Evolutionary conservation across 192 early-diverging fungal genomes (phyloP).

Genomic region (Coemansia sp.): DNA sequence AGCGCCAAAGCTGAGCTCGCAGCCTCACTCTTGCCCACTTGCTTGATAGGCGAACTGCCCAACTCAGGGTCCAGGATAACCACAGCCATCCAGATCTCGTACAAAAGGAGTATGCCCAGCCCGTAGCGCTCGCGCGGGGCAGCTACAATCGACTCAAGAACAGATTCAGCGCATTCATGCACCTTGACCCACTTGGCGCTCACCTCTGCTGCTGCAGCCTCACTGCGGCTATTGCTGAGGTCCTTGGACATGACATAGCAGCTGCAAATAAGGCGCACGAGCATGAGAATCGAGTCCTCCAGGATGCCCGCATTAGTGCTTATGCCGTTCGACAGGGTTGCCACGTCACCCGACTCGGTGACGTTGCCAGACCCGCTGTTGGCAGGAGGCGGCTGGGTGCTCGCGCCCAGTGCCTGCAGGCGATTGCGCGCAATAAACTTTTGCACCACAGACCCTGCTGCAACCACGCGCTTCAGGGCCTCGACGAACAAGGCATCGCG

Average conservation of each 20-base stretch:
- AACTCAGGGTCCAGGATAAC: slow-evolving; percentile 33
- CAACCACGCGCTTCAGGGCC: slow-evolving; percentile 27
- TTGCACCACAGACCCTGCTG: slow-evolving; percentile 9
- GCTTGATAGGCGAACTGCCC: slow-evolving; percentile 1
- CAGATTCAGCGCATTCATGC: slow-evolving; percentile 23
- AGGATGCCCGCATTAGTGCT: slow-evolving; percentile 43
- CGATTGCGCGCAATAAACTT: slow-evolving; percentile 34
- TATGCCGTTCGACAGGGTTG: slow-evolving; percentile 24
- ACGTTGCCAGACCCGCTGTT: background rate
- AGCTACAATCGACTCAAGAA: slow-evolving; percentile 28
- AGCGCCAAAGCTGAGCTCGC: slow-evolving; percentile 22
- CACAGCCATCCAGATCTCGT: slow-evolving; percentile 53
- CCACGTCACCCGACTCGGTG: slow-evolving; percentile 1
- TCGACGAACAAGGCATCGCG: slow-evolving; percentile 18
- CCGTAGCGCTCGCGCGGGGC: slow-evolving; percentile 30
- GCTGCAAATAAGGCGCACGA: slow-evolving; percentile 45
- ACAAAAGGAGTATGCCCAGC: slow-evolving; percentile 35
- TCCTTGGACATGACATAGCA: slow-evolving; percentile 30
- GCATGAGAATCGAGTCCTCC: slow-evolving; percentile 46
- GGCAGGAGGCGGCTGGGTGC: background rate
- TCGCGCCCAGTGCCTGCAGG: slow-evolving; percentile 6
- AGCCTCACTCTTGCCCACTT: background rate
- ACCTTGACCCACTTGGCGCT: slow-evolving; percentile 14
- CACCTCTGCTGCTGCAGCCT: background rate
- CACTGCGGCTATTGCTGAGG: background rate